Evolutionary conservation across 306 rosid genomes (phyloP).

Genomic region (Sechiopsis laciniata): DNA sequence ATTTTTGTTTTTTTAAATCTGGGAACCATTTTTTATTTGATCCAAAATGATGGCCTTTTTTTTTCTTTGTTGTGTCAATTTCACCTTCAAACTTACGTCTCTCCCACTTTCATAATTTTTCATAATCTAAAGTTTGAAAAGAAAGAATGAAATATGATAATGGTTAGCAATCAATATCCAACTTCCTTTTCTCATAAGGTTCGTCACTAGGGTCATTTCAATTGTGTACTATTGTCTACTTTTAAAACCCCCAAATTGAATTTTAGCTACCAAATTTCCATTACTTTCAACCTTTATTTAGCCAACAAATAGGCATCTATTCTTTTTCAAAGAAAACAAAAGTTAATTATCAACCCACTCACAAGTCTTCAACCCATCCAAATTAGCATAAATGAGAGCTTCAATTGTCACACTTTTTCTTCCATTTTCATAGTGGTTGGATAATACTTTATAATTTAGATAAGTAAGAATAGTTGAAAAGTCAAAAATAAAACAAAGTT

Average conservation of each 20-base stretch:
- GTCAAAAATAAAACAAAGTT: not conserved
- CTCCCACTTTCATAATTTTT: not conserved
- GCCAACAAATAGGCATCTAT: not conserved
- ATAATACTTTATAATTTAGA: conserved; percentile 3
- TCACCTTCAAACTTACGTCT: not conserved
- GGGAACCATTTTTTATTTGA: too few relatives aligned
- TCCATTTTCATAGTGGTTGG: conserved; percentile 1
- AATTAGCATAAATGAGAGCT: not conserved
- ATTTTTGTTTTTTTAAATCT: too few relatives aligned
- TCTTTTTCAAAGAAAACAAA: not conserved
- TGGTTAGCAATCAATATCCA: conserved; percentile 10
- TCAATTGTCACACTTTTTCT: not conserved
- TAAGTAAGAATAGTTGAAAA: conserved; percentile 10
- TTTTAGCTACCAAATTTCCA: not conserved
- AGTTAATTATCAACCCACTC: conserved; percentile 18
- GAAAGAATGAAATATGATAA: conserved; percentile 7
- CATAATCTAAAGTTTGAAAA: not conserved
- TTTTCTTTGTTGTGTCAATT: not conserved
- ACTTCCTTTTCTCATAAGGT: not conserved
- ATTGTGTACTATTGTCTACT: not conserved
- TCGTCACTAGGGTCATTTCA: not conserved
- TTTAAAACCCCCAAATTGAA: not conserved
- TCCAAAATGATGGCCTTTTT: not conserved
- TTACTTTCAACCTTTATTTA: conserved; percentile 9
- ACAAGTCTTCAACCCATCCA: not conserved